A percentile compares a stretch with the other conserved stretches of the same genome.
phyloP scores from a whole-genome alignment of 768 basidiomycete genomes.

The Amanita muscaria region DNA sequence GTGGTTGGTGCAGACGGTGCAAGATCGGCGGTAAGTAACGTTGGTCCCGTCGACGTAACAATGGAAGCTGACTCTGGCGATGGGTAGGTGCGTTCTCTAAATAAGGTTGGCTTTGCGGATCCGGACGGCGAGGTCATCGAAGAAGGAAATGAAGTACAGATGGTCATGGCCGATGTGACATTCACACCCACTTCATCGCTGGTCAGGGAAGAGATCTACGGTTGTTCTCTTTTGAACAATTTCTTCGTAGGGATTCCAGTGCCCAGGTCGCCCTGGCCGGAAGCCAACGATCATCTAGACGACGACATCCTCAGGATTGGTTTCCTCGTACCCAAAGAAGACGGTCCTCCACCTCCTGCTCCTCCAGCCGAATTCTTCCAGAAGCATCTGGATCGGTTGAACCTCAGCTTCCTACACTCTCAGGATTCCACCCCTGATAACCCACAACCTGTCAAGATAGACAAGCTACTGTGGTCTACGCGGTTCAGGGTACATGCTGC shows the following conservation, averaged over 20 bases:
- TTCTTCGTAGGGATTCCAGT: slow-evolving; percentile 30
- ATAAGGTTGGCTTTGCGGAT: slow-evolving; percentile 35
- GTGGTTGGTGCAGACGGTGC: slow-evolving; percentile 47
- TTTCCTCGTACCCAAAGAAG: slow-evolving; percentile 26
- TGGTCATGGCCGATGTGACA: slow-evolving; percentile 40
- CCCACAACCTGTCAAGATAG: slow-evolving; percentile 24
- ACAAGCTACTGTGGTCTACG: slow-evolving; percentile 34
- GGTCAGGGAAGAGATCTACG: slow-evolving; percentile 13
- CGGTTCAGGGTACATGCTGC: slow-evolving; percentile 38
- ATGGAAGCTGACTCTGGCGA: background rate
- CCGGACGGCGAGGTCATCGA: slow-evolving; percentile 25
- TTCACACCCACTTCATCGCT: slow-evolving; percentile 22
- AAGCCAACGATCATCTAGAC: slow-evolving; percentile 9
- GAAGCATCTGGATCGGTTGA: slow-evolving; percentile 31
- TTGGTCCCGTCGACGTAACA: background rate
- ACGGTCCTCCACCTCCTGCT: slow-evolving; percentile 27
- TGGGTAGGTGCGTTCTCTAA: slow-evolving; percentile 31
- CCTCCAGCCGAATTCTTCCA: slow-evolving; percentile 37
- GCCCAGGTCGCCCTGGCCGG: slow-evolving; percentile 17
- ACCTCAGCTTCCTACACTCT: slow-evolving; percentile 13
- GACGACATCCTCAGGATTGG: slow-evolving; percentile 30
- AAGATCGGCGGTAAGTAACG: slow-evolving; percentile 28
- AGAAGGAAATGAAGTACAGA: slow-evolving; percentile 25
- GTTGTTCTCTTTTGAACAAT: slow-evolving; percentile 20
- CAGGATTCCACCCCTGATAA: slow-evolving; percentile 25